phyloP scores from a whole-genome alignment of 2,329 filamentous ascomycete genomes.

The Pseudogymnoascus sp. region DNA sequence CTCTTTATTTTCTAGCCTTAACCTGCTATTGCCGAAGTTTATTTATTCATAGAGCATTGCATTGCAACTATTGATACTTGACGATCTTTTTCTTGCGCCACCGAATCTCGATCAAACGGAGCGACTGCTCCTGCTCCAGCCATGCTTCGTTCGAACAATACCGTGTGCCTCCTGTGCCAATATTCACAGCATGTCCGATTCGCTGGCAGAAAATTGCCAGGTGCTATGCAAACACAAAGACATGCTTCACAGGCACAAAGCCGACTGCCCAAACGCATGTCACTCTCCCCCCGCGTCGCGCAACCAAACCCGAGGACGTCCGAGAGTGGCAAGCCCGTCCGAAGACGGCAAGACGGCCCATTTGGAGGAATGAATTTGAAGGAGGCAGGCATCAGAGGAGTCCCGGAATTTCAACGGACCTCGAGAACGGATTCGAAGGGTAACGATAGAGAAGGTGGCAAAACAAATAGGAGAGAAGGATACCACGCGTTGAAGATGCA shows the following conservation, averaged over 20 bases:
- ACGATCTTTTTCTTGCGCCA: not conserved
- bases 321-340: conserved; percentile 27
- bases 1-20: not conserved
- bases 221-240: conserved; percentile 14
- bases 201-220: not conserved
- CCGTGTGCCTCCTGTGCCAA: conserved; percentile 10
- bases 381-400: conserved; percentile 36
- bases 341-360: conserved; percentile 40
- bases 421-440: conserved; percentile 11
- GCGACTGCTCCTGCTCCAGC: not conserved
- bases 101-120: conserved; percentile 2
- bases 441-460: conserved; percentile 12
- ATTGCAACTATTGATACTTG: not conserved
- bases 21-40: not conserved
- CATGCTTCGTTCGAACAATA: conserved; percentile 9
- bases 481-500: conserved; percentile 91
- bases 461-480: conserved; percentile 35
- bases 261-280: conserved; percentile 41
- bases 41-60: not conserved
- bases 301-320: conserved; percentile 20
- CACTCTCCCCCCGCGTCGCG: conserved; percentile 38
- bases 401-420: conserved; percentile 29
- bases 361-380: conserved; percentile 53
- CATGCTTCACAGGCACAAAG: conserved; percentile 28
- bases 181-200: not conserved